A percentile compares a stretch with the other conserved stretches of the same genome.
Conservation (phyloP, 768 basidiomycete genomes). For the Boletus rubescentipes region DNA sequence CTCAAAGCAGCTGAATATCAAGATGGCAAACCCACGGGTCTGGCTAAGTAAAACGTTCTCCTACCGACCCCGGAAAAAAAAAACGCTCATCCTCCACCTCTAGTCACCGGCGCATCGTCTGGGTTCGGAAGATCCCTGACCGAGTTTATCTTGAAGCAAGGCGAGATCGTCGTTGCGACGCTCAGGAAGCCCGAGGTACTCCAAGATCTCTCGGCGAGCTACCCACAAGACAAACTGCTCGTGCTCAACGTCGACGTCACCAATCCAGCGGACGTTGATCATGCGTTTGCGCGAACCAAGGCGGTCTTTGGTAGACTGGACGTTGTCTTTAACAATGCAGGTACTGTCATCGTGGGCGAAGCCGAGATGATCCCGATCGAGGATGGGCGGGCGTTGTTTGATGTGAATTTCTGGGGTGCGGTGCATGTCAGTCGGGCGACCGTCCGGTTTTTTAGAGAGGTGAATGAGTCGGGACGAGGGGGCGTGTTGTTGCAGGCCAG, state of each 20-base stretch:
- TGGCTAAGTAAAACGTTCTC: background rate
- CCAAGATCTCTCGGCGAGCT: background rate
- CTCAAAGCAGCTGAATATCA: background rate
- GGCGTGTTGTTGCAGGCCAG: conserved; percentile 36
- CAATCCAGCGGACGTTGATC: conserved; percentile 2
- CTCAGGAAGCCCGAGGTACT: conserved; percentile 37
- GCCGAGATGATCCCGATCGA: conserved; percentile 17
- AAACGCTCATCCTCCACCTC: background rate
- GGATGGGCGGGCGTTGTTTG: conserved; percentile 20
- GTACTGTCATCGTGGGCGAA: conserved; percentile 14
- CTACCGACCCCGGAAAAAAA: too few relatives aligned
- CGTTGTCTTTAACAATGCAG: conserved; percentile 10
- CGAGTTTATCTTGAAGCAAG: conserved; percentile 31
- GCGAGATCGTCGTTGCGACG: conserved; percentile 42
- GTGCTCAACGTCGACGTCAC: conserved; percentile 11
- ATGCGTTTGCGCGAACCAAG: conserved; percentile 2
- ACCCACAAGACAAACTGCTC: conserved; percentile 10
- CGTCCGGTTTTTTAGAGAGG: conserved; percentile 33
- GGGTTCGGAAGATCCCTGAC: conserved; percentile 37
- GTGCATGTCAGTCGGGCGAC: conserved; percentile 28
- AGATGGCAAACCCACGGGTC: background rate
- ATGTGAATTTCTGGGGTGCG: conserved; percentile 27
- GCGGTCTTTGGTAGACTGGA: conserved; percentile 11
- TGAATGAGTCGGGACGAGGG: conserved; percentile 32
- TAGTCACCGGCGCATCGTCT: conserved; percentile 40